Base-by-base conservation (phyloP, 2,329 filamentous ascomycete species). In the Raffaelea arxii region DNA sequence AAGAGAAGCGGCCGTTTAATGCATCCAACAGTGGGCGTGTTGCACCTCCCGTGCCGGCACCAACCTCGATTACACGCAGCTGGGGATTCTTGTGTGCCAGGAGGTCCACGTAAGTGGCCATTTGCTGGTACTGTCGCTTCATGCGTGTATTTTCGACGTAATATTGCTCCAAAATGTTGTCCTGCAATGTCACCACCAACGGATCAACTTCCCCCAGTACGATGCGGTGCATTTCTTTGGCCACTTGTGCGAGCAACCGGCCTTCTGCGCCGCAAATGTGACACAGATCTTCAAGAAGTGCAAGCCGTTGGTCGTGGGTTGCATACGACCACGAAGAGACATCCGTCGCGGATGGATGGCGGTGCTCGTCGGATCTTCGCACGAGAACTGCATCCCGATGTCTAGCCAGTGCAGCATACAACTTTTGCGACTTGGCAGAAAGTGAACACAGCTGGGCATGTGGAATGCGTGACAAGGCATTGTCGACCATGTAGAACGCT, bases 51-150 rank as follows among this genome's bases (percentile, higher is more conserved):
- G 45, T 55, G 25, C 48, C 54, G 35, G 46, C 51, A 16, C 70
- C 69, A 4, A 69, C 58, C 50, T 63, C 60, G 6, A 74, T 49
- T 23, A 72, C 59, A 19, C 50, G 52, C 2, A 55, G 49, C 3
- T 50, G 49, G 0, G 59, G 56, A 25, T 57, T 42, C 48, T 58
- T 55, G 40, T 57, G 51, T n/a, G n/a, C n/a, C n/a, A n/a, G n/a
- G n/a, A n/a, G n/a, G n/a, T n/a, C n/a, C n/a, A n/a, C n/a, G n/a
- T n/a, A n/a, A n/a, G n/a, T n/a, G n/a, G n/a, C n/a, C n/a, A n/a
- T n/a, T n/a, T n/a, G n/a, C n/a, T n/a, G n/a, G n/a, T n/a, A n/a
- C n/a, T n/a, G n/a, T n/a, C 53, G 53, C n/a, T 36, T 42, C 53
- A 54, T 50, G 38, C 51, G 51, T 38, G 49, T 47, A 46, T 53